Conservation (phyloP, 2,329 filamentous ascomycete genomes). For the Penicillium sp. region DNA sequence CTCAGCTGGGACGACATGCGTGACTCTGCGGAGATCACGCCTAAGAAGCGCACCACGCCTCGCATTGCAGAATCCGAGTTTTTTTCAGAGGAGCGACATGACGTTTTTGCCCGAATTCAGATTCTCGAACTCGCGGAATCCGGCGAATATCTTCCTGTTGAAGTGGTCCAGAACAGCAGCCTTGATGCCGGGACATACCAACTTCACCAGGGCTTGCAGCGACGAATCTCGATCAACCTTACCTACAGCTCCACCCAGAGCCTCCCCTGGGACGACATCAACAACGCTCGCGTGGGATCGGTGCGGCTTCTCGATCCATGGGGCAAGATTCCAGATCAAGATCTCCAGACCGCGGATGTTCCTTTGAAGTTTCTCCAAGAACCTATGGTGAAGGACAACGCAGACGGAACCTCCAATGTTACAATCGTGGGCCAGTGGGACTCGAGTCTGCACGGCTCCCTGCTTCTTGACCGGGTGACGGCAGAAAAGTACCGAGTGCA, state of each 20-base stretch:
- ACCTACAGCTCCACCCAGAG: constrained; percentile 84
- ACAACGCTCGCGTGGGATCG: constrained; percentile 68
- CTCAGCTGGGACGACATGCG: constrained; percentile 99
- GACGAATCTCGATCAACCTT: constrained; percentile 79
- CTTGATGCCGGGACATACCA: constrained; percentile 88
- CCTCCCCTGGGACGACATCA: constrained; percentile 81
- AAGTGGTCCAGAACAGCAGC: constrained; percentile 79
- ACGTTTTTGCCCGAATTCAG: constrained; percentile 81
- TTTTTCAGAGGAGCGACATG: constrained; percentile 86
- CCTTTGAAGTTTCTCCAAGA: constrained; percentile 68
- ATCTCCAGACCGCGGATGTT: constrained; percentile 65
- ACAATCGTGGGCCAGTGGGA: constrained; percentile 93
- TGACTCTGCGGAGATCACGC: constrained; percentile 56
- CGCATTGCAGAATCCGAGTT: constrained; percentile 88
- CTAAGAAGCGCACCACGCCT: constrained; percentile 55
- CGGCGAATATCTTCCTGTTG: constrained; percentile 85
- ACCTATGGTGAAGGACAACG: constrained; percentile 74
- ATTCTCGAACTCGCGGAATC: constrained; percentile 87
- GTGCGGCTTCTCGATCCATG: constrained; percentile 77
- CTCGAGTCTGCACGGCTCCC: constrained; percentile 81
- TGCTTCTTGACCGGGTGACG: constrained; percentile 89
- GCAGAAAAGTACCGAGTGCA: constrained; percentile 90
- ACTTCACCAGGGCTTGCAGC: constrained; percentile 87
- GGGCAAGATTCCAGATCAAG: constrained; percentile 77
- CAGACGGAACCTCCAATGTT: constrained; percentile 83